A percentile compares a stretch with the other conserved stretches of the same genome.
phyloP scores from a whole-genome alignment of 2,329 filamentous ascomycete genomes.

The Fusarium tricinctum region DNA sequence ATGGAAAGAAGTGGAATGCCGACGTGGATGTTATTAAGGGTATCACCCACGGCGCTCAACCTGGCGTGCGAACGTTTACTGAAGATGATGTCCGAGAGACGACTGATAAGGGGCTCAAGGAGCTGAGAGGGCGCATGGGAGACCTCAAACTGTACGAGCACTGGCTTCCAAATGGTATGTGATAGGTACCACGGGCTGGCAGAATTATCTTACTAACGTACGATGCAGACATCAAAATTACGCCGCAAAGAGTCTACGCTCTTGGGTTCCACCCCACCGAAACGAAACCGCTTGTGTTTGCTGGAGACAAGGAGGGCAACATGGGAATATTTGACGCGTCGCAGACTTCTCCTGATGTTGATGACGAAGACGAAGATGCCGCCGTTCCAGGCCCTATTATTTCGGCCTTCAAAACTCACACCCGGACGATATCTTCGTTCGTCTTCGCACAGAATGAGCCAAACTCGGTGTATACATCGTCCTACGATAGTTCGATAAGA shows the following conservation, averaged over 20 bases:
- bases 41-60: constrained; percentile 76
- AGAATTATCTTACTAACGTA: background rate
- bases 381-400: constrained; percentile 81
- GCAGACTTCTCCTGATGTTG: constrained; percentile 72
- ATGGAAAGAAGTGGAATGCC: constrained; percentile 81
- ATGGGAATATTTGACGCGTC: constrained; percentile 93
- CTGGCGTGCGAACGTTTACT: constrained; percentile 86
- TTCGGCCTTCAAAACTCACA: constrained; percentile 90
- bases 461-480: constrained; percentile 84
- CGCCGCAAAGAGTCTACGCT: constrained; percentile 87
- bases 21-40: constrained; percentile 74
- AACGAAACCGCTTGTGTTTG: constrained; percentile 90
- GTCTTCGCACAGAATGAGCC: constrained; percentile 80
- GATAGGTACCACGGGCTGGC: background rate
- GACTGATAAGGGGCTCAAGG: constrained; percentile 79
- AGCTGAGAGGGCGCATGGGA: constrained; percentile 81
- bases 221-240: constrained; percentile 84
- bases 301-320: constrained; percentile 92
- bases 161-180: constrained; percentile 82
- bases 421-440: constrained; percentile 88
- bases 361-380: constrained; percentile 77
- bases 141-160: constrained; percentile 83
- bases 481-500: constrained; percentile 93
- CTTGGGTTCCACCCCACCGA: constrained; percentile 89
- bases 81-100: constrained; percentile 87